phyloP scores from a whole-genome alignment of 768 basidiomycete genomes.

The Psilocybe tampanensis region DNA sequence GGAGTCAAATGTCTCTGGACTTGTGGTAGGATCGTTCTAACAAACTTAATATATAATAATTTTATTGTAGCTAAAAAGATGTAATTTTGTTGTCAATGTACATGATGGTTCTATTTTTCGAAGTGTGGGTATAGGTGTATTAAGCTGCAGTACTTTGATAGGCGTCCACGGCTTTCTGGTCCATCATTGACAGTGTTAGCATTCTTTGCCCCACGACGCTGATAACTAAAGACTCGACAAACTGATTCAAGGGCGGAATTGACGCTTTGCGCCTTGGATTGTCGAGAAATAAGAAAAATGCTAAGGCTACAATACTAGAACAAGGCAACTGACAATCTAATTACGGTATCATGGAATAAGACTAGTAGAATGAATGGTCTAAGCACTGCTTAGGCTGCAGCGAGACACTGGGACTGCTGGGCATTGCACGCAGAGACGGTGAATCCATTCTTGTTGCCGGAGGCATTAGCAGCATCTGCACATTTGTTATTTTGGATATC shows the following conservation, averaged over 20 bases:
- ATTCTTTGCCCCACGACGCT: too few relatives aligned
- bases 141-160: too few relatives aligned
- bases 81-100: too few relatives aligned
- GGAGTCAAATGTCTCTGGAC: too few relatives aligned
- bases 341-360: background rate
- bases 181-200: too few relatives aligned
- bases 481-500: constrained; percentile 64
- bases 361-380: background rate
- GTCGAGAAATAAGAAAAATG: background rate
- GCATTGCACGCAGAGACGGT: constrained; percentile 48
- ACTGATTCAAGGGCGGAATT: background rate
- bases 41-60: too few relatives aligned
- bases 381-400: constrained; percentile 16
- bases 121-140: too few relatives aligned
- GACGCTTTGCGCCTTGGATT: background rate
- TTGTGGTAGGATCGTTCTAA: too few relatives aligned
- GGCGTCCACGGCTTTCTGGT: too few relatives aligned
- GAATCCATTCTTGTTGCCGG: constrained; percentile 47
- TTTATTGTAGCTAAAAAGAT: too few relatives aligned
- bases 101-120: too few relatives aligned
- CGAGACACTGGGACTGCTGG: constrained; percentile 45
- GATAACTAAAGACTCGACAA: too few relatives aligned
- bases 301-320: constrained; percentile 4
- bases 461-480: constrained; percentile 56
- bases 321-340: background rate